phyloP scores from a whole-genome alignment of 352 stramenopile species.

The Globisporangium megalacanthum region DNA sequence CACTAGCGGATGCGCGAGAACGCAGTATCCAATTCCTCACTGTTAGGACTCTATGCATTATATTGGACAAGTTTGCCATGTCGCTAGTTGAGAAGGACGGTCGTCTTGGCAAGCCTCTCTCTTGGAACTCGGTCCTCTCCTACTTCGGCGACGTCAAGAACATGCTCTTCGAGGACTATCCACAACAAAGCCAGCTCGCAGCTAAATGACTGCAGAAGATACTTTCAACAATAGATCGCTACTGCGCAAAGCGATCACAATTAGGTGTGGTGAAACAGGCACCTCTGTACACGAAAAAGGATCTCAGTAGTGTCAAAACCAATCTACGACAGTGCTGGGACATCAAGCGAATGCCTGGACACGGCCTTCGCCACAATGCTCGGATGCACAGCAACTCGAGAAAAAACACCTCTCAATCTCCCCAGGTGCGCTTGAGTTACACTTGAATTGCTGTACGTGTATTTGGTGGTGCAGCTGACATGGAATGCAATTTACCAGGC shows the following conservation, averaged over 20 bases:
- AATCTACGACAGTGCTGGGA: background rate
- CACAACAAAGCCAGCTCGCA: background rate
- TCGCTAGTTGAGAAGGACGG: background rate
- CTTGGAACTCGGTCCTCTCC: conserved; percentile 5
- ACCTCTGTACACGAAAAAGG: background rate
- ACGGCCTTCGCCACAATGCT: background rate
- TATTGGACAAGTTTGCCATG: conserved; percentile 1
- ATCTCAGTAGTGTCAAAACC: background rate
- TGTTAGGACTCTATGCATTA: background rate
- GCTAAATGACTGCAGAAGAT: background rate
- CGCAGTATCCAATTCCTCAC: background rate
- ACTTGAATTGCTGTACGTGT: background rate
- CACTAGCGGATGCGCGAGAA: background rate
- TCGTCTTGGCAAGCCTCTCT: background rate
- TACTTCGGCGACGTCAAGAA: conserved; percentile 16
- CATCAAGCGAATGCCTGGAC: background rate
- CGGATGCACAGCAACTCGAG: conserved; percentile 13
- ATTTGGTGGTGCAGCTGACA: conserved; percentile 7
- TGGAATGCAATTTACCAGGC: too few species aligned
- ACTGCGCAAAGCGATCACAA: conserved; percentile 1
- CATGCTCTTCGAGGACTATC: conserved; percentile 7
- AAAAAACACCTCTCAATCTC: conserved; percentile 16
- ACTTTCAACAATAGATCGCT: background rate
- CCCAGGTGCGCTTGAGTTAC: conserved; percentile 1
- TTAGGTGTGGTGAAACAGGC: background rate